Evolutionary conservation across 2,329 filamentous ascomycete species (phyloP), one percentile per base, ranked within the genome.

Genomic region (Rhexocercosporidium sp.): DNA sequence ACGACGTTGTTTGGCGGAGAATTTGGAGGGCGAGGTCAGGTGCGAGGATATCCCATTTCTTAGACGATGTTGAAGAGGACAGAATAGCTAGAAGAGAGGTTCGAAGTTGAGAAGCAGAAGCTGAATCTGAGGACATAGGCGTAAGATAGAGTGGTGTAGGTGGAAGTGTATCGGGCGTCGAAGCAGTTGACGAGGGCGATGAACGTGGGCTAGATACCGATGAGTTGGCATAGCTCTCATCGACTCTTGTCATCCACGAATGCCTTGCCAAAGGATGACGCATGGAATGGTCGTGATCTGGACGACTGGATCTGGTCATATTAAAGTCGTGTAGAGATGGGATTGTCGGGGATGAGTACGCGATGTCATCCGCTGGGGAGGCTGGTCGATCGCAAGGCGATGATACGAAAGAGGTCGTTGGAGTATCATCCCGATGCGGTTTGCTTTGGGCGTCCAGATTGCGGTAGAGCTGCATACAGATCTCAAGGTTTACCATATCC

Each of bases 401-500:
- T 11, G 73, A 68, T 4, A 68, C 62, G 25, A 66, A 70, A 5
- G 75, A 75, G 46, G 66, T 62, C 9, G 64, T 49, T 37, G 75
- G 74, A 9, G 72, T 75, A 60, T 74, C 71, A 37, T 77, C 75
- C 18, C 56, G 31, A n/a, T 61, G 70, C 41, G 46, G 39, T 59
- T 65, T 72, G 64, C 65, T 74, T 49, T 64, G 56, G n/a, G 70
- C 60, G 37, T 77, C 71, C 5, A 77, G 62, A 20, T 62, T 69
- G 18, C 71, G 70, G 46, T 75, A 77, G n/a, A 77, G 64, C 27
- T 68, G 67, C 73, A 76, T 76, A 80, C 88, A 90, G 18, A 90
- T 82, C 67, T 90, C 86, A 14, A 90, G 76, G 74, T 89, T 89
- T 72, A 90, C 84, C 63, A 85, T 82, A 72, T 90, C 87, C 34